These are phyloP conservation scores for Fraxinus sp. DNA, from an alignment of 305 asterid species.

Conservation along the genomic window DNA sequence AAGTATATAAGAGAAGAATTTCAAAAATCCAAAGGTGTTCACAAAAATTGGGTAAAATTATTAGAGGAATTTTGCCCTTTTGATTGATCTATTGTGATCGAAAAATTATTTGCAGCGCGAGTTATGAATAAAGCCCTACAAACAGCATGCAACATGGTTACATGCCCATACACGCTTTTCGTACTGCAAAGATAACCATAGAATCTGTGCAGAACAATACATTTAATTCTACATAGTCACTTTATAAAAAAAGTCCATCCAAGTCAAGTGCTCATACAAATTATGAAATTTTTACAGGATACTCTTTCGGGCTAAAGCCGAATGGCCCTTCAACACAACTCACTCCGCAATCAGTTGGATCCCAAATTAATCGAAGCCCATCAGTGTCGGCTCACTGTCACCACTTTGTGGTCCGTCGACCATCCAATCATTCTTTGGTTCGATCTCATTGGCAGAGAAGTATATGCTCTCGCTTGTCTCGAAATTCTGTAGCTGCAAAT, in stretches of 20 bases:
- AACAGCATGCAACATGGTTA: background rate
- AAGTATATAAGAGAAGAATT: background rate
- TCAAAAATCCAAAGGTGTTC: background rate
- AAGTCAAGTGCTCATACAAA: background rate
- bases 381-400: background rate
- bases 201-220: background rate
- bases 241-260: background rate
- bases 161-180: background rate
- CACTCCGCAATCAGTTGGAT: background rate
- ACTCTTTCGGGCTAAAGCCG: background rate
- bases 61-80: background rate
- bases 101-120: background rate
- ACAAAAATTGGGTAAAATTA: background rate
- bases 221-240: background rate
- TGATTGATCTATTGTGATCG: background rate
- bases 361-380: background rate
- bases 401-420: constrained; percentile 10
- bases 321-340: background rate
- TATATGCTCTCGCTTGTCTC: constrained; percentile 7
- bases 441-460: constrained; percentile 15
- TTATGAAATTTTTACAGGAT: background rate
- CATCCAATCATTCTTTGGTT: constrained; percentile 33
- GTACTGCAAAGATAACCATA: background rate
- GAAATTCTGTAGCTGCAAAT: constrained; percentile 46
- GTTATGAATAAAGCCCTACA: background rate